Base-by-base conservation (phyloP, 805 yeast species). In the Saccharomyces eubayanus region DNA sequence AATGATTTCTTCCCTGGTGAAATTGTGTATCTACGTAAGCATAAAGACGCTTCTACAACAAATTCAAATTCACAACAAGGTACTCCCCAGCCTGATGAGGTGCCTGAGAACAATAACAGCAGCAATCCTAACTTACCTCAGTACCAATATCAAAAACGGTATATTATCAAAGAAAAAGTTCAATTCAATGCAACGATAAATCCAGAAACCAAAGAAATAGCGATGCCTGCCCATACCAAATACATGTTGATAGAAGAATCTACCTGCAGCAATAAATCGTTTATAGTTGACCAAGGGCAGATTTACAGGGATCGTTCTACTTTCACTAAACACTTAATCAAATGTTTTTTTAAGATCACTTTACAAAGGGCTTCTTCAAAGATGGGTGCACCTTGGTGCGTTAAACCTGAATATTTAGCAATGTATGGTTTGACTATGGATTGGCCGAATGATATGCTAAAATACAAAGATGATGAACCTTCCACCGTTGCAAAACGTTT, bases 331-430 rank as follows among this genome's bases (percentile, higher is more conserved):
- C 85, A 91, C 81, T 78, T 87, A 52, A 86, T 94, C 40, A 87
- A 91, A 67, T 85, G 96, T n/a, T 84, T 94, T 66, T 77, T 91
- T 66, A 87, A 91, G 70, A 77, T 87, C 66, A 79, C 77, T 53
- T 31, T 73, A 61, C 78, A 89, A 66, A 77, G 86, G 6, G 81
- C 96, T 53, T 87, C 91, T 1, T 78, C 85, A 52, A 88, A 87
- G 76, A 76, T 84, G 46, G 97, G 98, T 2, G 92, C 97, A 2
- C 98, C 98, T 2, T 94, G 98, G 98, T 83, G 92, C 21, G 94
- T 94, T 14, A 87, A 85, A 65, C 82, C 81, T 28, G 83, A 84
- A 59, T 89, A 81, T 67, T 48, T 70, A 43, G 61, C 64, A 31
- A 67, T 68, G 63, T 70, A 70, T 53, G 68, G 70, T 5, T 54